phyloP scores from a whole-genome alignment of 2,329 filamentous ascomycete genomes.

The Alternaria incomplexa region DNA sequence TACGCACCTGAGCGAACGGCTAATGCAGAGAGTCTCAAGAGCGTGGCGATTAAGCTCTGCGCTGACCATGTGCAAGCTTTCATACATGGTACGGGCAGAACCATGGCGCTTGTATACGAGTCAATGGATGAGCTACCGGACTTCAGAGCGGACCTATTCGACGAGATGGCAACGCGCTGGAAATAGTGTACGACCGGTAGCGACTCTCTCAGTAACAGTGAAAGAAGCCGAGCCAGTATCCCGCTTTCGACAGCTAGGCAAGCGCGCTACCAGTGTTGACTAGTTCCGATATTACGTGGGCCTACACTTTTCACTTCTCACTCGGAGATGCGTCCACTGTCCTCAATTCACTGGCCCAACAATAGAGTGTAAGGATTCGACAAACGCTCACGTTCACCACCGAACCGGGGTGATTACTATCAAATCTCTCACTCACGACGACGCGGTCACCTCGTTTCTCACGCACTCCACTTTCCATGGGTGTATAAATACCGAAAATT shows the following conservation, averaged over 20 bases:
- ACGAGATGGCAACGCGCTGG: slow-evolving; percentile 36
- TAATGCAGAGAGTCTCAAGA: slow-evolving; percentile 30
- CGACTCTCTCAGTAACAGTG: background rate
- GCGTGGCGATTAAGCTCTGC: slow-evolving; percentile 31
- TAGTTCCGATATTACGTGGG: background rate
- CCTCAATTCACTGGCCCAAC: background rate
- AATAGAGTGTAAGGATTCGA: background rate
- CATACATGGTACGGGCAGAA: slow-evolving; percentile 34
- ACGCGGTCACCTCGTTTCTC: background rate
- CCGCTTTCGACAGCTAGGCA: background rate
- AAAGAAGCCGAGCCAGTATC: background rate
- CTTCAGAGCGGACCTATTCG: slow-evolving; percentile 38
- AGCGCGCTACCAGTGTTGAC: background rate
- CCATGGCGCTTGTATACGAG: slow-evolving; percentile 33
- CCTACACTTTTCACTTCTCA: background rate
- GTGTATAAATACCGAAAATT: background rate
- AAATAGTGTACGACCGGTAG: slow-evolving; percentile 15
- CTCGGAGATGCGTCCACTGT: background rate
- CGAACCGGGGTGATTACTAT: background rate
- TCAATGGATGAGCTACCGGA: slow-evolving; percentile 40
- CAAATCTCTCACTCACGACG: background rate
- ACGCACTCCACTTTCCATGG: background rate
- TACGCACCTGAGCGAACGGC: slow-evolving; percentile 30
- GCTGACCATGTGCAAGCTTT: slow-evolving; percentile 38
- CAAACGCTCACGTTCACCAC: slow-evolving; percentile 2